These are phyloP conservation scores for Hyphodiscus hymeniophilus DNA, from an alignment of 495 filamentous ascomycete species.

Conservation along the genomic window DNA sequence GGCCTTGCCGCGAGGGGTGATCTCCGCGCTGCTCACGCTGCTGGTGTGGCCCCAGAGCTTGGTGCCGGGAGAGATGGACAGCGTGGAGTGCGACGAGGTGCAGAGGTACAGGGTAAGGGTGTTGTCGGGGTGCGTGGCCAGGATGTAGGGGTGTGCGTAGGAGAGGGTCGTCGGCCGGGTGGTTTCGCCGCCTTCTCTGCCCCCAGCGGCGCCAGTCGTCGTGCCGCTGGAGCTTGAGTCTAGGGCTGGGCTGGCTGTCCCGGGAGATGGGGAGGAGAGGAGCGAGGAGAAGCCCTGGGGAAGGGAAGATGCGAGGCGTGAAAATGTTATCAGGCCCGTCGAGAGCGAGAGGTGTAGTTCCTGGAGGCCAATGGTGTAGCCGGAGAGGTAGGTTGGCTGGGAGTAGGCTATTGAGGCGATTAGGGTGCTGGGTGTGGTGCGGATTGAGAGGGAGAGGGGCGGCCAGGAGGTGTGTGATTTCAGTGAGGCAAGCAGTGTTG, in stretches of 20 bases:
- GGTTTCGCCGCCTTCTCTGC: constrained; percentile 23
- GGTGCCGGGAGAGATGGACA: constrained; percentile 67
- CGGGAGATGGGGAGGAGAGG: constrained; percentile 2
- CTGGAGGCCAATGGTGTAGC: constrained; percentile 88
- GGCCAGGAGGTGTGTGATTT: constrained; percentile 73
- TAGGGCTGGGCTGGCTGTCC: constrained; percentile 3
- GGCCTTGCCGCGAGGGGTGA: constrained; percentile 81
- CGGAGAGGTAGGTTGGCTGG: constrained; percentile 53
- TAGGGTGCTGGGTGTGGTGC: constrained; percentile 49
- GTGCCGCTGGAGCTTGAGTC: constrained; percentile 2
- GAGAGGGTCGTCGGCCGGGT: constrained; percentile 61
- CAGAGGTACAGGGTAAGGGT: constrained; percentile 81
- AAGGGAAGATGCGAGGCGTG: constrained; percentile 44
- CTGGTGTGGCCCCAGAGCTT: constrained; percentile 93
- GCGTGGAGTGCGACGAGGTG: constrained; percentile 49
- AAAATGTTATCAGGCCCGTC: constrained; percentile 42
- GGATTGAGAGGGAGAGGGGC: constrained; percentile 71
- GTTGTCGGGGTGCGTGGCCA: constrained; percentile 85
- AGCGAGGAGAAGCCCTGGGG: constrained; percentile 29
- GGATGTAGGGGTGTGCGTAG: constrained; percentile 86
- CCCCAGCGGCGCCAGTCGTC: too few relatives aligned
- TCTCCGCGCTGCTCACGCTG: constrained; percentile 76
- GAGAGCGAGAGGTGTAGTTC: constrained; percentile 52
- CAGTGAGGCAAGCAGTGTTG: constrained; percentile 66
- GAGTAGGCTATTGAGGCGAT: constrained; percentile 83